Conservation (phyloP, 1,284 basidiomycete species). For the Leccinum fallax region DNA sequence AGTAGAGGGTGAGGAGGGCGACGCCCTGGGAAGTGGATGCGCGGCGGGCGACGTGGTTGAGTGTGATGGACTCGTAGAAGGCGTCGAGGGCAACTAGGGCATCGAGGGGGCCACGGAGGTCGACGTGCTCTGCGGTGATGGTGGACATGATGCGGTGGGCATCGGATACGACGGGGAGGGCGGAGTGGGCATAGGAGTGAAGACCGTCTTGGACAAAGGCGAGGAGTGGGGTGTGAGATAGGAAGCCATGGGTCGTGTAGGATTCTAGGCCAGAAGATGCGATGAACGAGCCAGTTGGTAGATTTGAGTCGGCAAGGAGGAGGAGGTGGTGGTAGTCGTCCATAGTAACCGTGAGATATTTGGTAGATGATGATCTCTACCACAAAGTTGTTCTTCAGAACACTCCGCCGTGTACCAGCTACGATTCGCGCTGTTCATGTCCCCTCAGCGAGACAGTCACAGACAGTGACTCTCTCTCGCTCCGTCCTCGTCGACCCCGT, state of each 20-base stretch:
- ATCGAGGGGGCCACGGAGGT: constrained; percentile 20
- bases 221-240: constrained; percentile 45
- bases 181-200: constrained; percentile 71
- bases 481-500: neutral
- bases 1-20: constrained; percentile 88
- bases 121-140: constrained; percentile 15
- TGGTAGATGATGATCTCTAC: constrained; percentile 9
- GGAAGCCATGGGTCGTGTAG: constrained; percentile 85
- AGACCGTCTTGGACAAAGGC: constrained; percentile 74
- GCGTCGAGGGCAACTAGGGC: constrained; percentile 64
- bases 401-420: neutral
- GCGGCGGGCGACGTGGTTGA: constrained; percentile 87
- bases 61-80: constrained; percentile 82
- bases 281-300: constrained; percentile 89
- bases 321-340: constrained; percentile 61
- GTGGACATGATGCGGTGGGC: constrained; percentile 52
- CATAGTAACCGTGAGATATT: constrained; percentile 16
- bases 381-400: neutral
- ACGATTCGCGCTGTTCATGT: neutral
- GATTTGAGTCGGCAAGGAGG: constrained; percentile 78
- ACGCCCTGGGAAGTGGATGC: constrained; percentile 93
- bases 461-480: neutral
- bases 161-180: constrained; percentile 77
- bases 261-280: constrained; percentile 94
- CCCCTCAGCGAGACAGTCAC: neutral